phyloP scores from a whole-genome alignment of 768 basidiomycete genomes.

The Flagelloscypha sp. region DNA sequence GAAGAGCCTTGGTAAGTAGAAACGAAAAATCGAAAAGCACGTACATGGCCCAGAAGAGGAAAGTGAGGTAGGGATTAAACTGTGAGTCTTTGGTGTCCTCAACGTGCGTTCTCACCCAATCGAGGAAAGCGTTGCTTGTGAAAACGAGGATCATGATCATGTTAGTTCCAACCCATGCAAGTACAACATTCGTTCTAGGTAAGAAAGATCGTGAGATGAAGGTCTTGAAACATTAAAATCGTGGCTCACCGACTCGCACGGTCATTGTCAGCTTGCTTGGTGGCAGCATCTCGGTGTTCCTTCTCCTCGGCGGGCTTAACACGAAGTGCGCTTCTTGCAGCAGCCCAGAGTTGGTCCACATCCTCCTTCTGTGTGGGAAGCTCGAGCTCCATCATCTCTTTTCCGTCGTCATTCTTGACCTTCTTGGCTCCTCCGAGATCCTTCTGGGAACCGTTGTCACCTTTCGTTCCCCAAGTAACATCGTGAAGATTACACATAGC shows the following conservation, averaged over 20 bases:
- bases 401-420: conserved; percentile 74
- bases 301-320: conserved; percentile 63
- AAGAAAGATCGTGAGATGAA: too few relatives aligned
- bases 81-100: conserved; percentile 37
- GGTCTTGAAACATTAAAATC: too few relatives aligned
- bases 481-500: conserved; percentile 91
- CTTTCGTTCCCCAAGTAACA: conserved; percentile 87
- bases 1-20: conserved; percentile 1
- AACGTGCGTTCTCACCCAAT: conserved; percentile 61
- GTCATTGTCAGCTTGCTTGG: conserved; percentile 84
- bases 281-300: conserved; percentile 78
- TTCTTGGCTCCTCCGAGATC: conserved; percentile 90
- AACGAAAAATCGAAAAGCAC: conserved; percentile 28
- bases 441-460: conserved; percentile 81
- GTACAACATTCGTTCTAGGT: conserved; percentile 81
- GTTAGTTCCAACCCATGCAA: conserved; percentile 79
- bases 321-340: conserved; percentile 62
- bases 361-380: conserved; percentile 77
- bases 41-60: conserved; percentile 65
- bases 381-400: conserved; percentile 82
- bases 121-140: conserved; percentile 67
- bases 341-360: conserved; percentile 80
- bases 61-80: conserved; percentile 86
- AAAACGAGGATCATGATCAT: conserved; percentile 74
- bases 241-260: conserved; percentile 73